Evolutionary conservation across 768 basidiomycete species (phyloP), one percentile per base, ranked within the genome.

Genomic region (Tulasnella sp.): DNA sequence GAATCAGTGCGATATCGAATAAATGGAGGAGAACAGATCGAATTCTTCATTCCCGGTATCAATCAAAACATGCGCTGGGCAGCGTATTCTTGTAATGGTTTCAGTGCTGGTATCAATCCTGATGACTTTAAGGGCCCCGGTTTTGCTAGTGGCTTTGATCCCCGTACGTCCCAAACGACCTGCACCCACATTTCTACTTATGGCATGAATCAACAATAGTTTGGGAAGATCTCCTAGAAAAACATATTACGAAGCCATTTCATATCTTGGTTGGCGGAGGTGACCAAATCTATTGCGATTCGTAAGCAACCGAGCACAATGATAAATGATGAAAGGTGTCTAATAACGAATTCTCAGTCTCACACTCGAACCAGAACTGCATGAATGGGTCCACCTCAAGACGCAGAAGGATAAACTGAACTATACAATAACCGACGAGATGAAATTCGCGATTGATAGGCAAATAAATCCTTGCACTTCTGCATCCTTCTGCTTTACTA

Each of bases 251-350:
- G 59, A 68, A 70, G 52, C 91, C 93, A 0, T 90, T 90, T 62
- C 93, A 99, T 60, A 77, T 72, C n/a, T 71, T 98, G 31, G 81
- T 95, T 5, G 93, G 93, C 15, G 93, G 93, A 16, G 90, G 91
- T 9, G 90, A 93, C 63, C 91, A 93, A 63, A 70, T 95, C 15
- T 95, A 90, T 59, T 88, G 86, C 56, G 87, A 90, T 57, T 68
- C 72, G 82, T 81, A 58, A 37, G 78, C 60, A 22, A 15, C 16
- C 45, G 12, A 28, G 32, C 19, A 33, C 19, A 13, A 27, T 43
- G 19, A 13, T 34, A 50, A 16, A 9, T 41, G 34, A 8, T 37
- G 27, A 15, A 16, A 12, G 35, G 33, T 16, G n/a, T 4, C 20
- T 19, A 35, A 12, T 42, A 13, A n/a, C 48, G 51, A 16, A 20